phyloP scores from a whole-genome alignment of 345 rosid species.

The Arabis alpina region DNA sequence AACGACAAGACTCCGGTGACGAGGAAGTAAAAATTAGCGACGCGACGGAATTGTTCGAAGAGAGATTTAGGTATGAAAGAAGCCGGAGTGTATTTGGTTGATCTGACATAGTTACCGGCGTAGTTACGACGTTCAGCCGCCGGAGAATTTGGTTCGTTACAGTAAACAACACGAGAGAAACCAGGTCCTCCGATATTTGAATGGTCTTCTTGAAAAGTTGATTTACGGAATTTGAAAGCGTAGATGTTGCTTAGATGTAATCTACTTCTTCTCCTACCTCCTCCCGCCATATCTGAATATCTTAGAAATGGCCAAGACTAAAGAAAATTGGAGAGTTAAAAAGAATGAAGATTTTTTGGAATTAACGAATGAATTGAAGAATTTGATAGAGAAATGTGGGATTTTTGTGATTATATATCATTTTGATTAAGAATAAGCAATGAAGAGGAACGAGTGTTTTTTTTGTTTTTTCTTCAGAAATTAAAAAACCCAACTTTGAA shows the following conservation, averaged over 20 bases:
- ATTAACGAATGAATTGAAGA: not conserved
- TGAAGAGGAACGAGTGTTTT: conserved; percentile 35
- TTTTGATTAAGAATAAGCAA: conserved; percentile 11
- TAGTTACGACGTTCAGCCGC: conserved; percentile 59
- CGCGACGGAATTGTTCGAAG: conserved; percentile 96
- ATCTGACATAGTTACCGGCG: conserved; percentile 67
- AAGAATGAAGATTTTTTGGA: conserved; percentile 10
- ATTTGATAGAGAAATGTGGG: not conserved
- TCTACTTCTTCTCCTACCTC: conserved; percentile 61
- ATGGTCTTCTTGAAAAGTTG: conserved; percentile 68
- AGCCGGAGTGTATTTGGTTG: conserved; percentile 79
- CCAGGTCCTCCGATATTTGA: conserved; percentile 94
- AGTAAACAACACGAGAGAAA: conserved; percentile 76
- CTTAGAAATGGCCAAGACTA: not conserved
- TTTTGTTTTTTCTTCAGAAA: not conserved
- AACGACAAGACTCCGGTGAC: conserved; percentile 74
- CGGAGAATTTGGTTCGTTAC: conserved; percentile 74
- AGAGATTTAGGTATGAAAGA: conserved; percentile 83
- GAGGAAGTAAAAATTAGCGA: conserved; percentile 88
- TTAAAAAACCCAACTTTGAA: conserved; percentile 36
- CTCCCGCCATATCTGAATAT: conserved; percentile 46
- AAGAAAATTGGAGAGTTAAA: not conserved
- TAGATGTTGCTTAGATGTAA: conserved; percentile 68
- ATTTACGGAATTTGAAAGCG: conserved; percentile 67
- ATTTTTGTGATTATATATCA: conserved; percentile 5